Percentiles rank a stretch among this genome's conserved stretches.
Conservation (phyloP, 345 rosid genomes). For the Boechera retrofracta region DNA sequence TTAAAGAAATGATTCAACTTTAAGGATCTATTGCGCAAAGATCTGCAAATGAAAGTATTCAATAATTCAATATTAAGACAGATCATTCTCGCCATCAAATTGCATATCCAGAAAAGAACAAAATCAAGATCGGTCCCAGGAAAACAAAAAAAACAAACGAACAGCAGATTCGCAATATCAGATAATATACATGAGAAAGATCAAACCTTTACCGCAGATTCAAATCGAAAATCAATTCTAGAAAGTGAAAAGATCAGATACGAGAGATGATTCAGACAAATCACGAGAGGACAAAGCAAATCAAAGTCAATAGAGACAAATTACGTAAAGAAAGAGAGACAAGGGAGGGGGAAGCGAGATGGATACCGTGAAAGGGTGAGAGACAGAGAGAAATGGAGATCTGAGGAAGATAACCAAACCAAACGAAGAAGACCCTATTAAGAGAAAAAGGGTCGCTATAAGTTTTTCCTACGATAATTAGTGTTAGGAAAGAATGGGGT, state of each 20-base stretch:
- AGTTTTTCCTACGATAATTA: neutral
- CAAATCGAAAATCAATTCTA: neutral
- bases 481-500: constrained; percentile 14
- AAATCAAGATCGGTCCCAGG: too few relatives aligned
- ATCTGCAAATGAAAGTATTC: too few relatives aligned
- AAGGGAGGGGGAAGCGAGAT: neutral
- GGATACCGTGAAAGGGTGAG: constrained; percentile 23
- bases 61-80: too few relatives aligned
- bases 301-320: neutral
- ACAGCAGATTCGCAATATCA: too few relatives aligned
- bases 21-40: too few relatives aligned
- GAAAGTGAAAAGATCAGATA: neutral
- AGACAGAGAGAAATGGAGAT: constrained; percentile 30
- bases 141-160: too few relatives aligned
- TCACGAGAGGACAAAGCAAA: neutral
- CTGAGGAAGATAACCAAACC: constrained; percentile 27
- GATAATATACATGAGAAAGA: neutral
- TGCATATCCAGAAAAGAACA: too few relatives aligned
- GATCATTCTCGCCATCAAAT: too few relatives aligned
- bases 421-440: constrained; percentile 37
- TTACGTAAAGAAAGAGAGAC: neutral
- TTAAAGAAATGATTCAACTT: too few relatives aligned
- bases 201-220: constrained; percentile 21
- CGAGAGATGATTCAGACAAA: neutral
- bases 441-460: constrained; percentile 31